Evolutionary conservation across 2,329 filamentous ascomycete genomes (phyloP), one percentile per base, ranked within the genome.

Genomic region (Zymoseptoria passerinii): DNA sequence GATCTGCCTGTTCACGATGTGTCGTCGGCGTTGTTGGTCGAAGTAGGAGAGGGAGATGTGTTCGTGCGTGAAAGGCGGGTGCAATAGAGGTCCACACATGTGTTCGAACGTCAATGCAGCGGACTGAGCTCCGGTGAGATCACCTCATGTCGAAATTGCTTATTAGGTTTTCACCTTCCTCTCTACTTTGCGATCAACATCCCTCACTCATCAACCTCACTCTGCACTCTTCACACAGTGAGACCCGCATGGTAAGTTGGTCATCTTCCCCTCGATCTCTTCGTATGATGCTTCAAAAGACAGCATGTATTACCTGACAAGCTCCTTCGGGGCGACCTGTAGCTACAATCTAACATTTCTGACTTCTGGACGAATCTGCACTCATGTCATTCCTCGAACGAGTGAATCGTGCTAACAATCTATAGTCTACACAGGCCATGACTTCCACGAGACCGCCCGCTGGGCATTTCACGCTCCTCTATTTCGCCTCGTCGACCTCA

Each of bases 401-500:
- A 48, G 40, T 8, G 13, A 35, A 48, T 49, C 18, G 29, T 48
- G 5, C 35, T 19, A 29, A 49, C 9, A 40, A 52, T 61, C 20
- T 55, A 52, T n/a, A 48, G 13, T 49, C 8, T 53, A 28, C 23
- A 56, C 16, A 27, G 20, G 13, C 7, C 13, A 77, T 77, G 76
- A 67, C 72, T 29, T 60, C 70, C 49, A 54, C 78, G 0, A 81
- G 79, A 61, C 73, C 81, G 9, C 82, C 83, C 0, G 63, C 76
- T 50, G 85, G 81, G n/a, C 81, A 89, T 64, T 95, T 94, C 76
- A 88, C 81, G 58, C 77, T 95, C 51, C 82, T 94, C 57, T 95
- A 92, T 75, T 95, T 95, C 75, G 90, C 89, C 58, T 82, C 83
- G 61, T 88, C 89, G 13, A 81, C 82, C 58, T 86, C 86, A 29